Evolutionary conservation across 805 yeast species (phyloP), one percentile per base, ranked within the genome.

Genomic region (Helenozyma rhizophorensis): DNA sequence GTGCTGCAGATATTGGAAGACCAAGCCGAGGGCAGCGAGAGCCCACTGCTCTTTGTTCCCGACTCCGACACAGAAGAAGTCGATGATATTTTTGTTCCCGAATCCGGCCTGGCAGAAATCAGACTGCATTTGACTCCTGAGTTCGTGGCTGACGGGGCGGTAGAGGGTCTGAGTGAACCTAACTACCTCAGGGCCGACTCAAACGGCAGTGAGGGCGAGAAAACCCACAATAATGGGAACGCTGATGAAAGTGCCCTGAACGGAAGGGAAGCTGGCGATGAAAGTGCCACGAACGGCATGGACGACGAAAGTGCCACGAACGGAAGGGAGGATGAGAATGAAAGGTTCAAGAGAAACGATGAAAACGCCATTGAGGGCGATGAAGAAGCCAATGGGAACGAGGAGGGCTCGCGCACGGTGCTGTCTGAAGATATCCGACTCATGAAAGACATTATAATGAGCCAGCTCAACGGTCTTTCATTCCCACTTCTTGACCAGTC

Each of bases 381-480:
- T 11, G 15, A 9, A 10, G 31, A 28, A 27, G 11, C 9, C 14
- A 22, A 11, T 6, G 30, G 15, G n/a, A 16, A 12, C 10, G 2
- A 28, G 9, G 10, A 14, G 6, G 16, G 13, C 4, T 15, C 13
- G 6, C 13, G 11, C 17, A 7, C 10, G 15, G 13, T 10, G 11
- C 4, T 27, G 29, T 14, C 14, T 2, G 25, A 25, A 14, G 49
- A 45, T 23, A 29, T 43, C 4, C 11, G 11, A 2, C 25, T 28
- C 12, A 36, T 43, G 39, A 32, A 29, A 9, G 18, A 15, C 12
- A 29, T 29, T 4, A 29, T 45, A 9, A 25, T 38, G 30, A 16
- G 26, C 7, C 48, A 45, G 19, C 26, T 45, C 13, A 30, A 37
- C n/a, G 48, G 47, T 2, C 16, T 25, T 10, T 22, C 33, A 6